phyloP scores from a whole-genome alignment of 495 filamentous ascomycete genomes.

The Chaetomium cochliodes region DNA sequence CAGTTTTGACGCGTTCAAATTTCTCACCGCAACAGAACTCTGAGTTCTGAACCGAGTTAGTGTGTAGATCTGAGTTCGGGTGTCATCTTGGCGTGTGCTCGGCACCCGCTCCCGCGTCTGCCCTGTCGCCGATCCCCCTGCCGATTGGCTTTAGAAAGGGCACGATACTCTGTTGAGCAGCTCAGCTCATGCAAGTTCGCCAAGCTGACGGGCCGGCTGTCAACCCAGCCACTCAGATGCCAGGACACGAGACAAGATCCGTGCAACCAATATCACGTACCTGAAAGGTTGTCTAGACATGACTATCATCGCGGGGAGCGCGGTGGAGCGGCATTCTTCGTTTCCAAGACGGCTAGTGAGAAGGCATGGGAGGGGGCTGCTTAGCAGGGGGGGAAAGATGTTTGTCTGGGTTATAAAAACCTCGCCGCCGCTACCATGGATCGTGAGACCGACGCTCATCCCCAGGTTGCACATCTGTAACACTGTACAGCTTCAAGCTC shows the following conservation, averaged over 20 bases:
- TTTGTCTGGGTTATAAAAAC: not conserved
- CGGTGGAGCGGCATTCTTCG: not conserved
- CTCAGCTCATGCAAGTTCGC: slow-evolving; percentile 16
- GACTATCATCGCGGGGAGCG: not conserved
- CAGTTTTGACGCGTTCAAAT: not conserved
- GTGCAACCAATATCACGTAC: not conserved
- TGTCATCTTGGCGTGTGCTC: not conserved
- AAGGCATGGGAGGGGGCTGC: not conserved
- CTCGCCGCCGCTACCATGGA: not conserved
- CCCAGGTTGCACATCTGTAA: too few relatives aligned
- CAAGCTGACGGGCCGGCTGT: not conserved
- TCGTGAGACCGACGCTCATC: not conserved
- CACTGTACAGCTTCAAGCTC: too few relatives aligned
- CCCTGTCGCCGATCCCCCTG: not conserved
- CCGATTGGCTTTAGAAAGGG: not conserved
- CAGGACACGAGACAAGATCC: slow-evolving; percentile 1
- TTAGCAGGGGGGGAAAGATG: not conserved
- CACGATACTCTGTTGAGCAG: not conserved
- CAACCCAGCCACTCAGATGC: not conserved
- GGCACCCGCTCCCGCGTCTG: not conserved
- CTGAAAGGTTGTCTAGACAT: too few relatives aligned
- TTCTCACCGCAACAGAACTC: not conserved
- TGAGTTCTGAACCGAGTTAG: not conserved
- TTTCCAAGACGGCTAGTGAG: not conserved
- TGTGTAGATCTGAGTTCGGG: slow-evolving; percentile 6